phyloP scores from a whole-genome alignment of 129 eudicot genomes.

The Centaurea solstitialis region DNA sequence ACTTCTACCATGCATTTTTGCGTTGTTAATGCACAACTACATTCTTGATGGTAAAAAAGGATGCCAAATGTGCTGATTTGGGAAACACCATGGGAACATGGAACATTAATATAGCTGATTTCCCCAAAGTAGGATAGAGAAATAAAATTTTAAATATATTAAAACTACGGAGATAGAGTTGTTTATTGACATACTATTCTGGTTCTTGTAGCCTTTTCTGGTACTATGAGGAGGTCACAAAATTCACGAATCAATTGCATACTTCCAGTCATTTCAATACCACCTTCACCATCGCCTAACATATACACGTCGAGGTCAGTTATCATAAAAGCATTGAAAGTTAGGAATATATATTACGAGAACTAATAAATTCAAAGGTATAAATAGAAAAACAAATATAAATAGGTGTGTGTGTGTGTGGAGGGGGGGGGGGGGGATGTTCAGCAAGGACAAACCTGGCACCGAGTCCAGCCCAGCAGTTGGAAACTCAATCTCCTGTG shows the following conservation, averaged over 20 bases:
- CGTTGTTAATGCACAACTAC: background rate
- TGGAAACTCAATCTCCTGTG: slow-evolving; percentile 98
- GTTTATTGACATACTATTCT: slow-evolving; percentile 66
- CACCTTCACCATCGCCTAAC: slow-evolving; percentile 97
- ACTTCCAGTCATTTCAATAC: slow-evolving; percentile 98
- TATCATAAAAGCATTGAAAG: background rate
- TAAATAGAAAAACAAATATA: too few species aligned
- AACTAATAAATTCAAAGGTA: slow-evolving; percentile 1
- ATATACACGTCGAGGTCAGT: background rate
- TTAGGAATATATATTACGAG: background rate
- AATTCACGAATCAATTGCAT: slow-evolving; percentile 93
- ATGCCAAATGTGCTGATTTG: background rate
- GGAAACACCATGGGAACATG: background rate
- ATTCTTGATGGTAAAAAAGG: background rate
- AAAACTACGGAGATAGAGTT: background rate
- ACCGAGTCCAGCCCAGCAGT: slow-evolving; percentile 95
- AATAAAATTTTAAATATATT: background rate
- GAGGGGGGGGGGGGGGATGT: background rate
- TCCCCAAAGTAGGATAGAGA: background rate
- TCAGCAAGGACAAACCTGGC: slow-evolving; percentile 65
- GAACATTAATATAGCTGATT: background rate
- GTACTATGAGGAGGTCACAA: slow-evolving; percentile 70
- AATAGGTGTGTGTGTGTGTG: too few species aligned
- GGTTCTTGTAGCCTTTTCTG: slow-evolving; percentile 77
- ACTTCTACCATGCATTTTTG: background rate